Percentiles rank a stretch among this genome's conserved stretches.
These are phyloP conservation scores for Fraxinus paxiana DNA, from an alignment of 305 asterid species.

Conservation along the genomic window DNA sequence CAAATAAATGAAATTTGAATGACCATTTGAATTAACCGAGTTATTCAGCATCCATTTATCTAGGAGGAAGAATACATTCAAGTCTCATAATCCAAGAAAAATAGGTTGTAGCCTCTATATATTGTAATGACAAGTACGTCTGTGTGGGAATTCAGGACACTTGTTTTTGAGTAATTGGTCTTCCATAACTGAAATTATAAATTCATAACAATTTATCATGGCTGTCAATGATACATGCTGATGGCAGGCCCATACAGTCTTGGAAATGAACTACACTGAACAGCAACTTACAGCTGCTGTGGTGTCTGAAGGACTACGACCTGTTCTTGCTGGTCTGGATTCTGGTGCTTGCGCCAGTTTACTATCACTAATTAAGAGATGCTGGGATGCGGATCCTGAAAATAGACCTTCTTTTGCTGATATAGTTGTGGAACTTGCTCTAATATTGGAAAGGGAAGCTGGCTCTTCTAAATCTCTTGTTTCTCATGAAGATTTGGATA, in stretches of 20 bases:
- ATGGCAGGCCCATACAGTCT: slow-evolving; percentile 85
- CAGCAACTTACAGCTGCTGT: slow-evolving; percentile 89
- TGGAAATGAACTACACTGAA: slow-evolving; percentile 94
- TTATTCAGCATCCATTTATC: not conserved
- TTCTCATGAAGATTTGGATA: slow-evolving; percentile 23
- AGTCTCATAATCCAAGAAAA: not conserved
- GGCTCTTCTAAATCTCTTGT: slow-evolving; percentile 19
- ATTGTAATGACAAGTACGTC: not conserved
- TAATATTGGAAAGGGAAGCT: slow-evolving; percentile 36
- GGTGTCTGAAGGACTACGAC: slow-evolving; percentile 78
- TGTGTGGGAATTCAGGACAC: not conserved
- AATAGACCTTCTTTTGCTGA: slow-evolving; percentile 67
- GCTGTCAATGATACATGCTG: slow-evolving; percentile 9
- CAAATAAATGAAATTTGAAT: not conserved
- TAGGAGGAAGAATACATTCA: not conserved
- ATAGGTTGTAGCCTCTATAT: not conserved
- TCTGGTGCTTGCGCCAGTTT: slow-evolving; percentile 49
- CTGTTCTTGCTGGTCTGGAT: slow-evolving; percentile 61
- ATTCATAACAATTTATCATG: slow-evolving; percentile 1
- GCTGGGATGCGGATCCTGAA: slow-evolving; percentile 75
- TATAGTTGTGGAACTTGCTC: slow-evolving; percentile 57
- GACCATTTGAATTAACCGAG: not conserved
- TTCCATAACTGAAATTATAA: slow-evolving; percentile 1
- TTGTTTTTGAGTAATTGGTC: slow-evolving; percentile 2
- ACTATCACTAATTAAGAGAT: slow-evolving; percentile 60